These are phyloP conservation scores for Cyclocybe cylindracea DNA, from an alignment of 768 basidiomycete genomes.

Conservation along the genomic window DNA sequence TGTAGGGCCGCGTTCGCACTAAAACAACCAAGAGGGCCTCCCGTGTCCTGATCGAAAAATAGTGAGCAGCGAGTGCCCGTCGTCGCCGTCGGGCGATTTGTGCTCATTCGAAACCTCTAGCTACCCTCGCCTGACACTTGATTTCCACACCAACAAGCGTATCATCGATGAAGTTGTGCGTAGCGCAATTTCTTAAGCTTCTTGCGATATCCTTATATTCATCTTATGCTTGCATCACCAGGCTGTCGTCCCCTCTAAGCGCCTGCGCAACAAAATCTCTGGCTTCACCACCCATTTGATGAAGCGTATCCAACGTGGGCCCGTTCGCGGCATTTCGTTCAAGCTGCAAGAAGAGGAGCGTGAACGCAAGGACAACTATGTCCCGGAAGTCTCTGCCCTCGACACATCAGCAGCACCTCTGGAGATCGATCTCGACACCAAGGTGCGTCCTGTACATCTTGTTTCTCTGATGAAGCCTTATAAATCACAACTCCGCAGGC, in stretches of 20 bases:
- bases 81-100: background rate
- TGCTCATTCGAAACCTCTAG: constrained; percentile 33
- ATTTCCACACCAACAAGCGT: constrained; percentile 99
- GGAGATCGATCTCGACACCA: constrained; percentile 91
- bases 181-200: constrained; percentile 1
- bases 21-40: constrained; percentile 99
- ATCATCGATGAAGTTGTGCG: constrained; percentile 95
- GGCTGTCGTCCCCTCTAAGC: constrained; percentile 97
- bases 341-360: constrained; percentile 99
- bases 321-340: constrained; percentile 99
- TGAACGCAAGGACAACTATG: constrained; percentile 99
- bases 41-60: constrained; percentile 99
- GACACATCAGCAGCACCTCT: constrained; percentile 73
- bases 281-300: constrained; percentile 99
- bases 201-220: background rate
- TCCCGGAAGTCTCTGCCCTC: constrained; percentile 97
- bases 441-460: constrained; percentile 57
- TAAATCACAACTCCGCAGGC: constrained; percentile 47
- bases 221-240: constrained; percentile 25
- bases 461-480: background rate
- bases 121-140: constrained; percentile 98
- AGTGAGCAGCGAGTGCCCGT: constrained; percentile 52
- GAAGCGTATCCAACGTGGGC: constrained; percentile 99
- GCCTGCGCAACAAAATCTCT: constrained; percentile 98
- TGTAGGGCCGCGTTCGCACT: constrained; percentile 97